Percentiles rank a stretch among this genome's conserved stretches.
Conservation (phyloP, 805 yeast species). For the Candida dendrica region DNA sequence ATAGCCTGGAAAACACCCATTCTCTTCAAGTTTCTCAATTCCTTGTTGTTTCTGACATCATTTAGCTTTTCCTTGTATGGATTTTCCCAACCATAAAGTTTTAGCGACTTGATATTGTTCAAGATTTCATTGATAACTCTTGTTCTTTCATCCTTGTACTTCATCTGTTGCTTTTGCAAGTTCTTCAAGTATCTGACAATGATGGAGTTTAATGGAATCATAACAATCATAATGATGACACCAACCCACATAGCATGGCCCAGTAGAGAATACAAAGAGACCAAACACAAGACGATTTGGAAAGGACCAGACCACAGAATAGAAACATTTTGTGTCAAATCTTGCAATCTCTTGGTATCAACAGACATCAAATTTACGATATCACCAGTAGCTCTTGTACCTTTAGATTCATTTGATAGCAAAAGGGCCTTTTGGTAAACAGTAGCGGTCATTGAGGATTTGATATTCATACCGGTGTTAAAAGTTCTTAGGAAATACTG, state of each 20-base stretch:
- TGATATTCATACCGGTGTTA: conserved; percentile 71
- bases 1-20: conserved; percentile 70
- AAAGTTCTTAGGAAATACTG: conserved; percentile 73
- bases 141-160: conserved; percentile 85
- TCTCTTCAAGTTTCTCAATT: conserved; percentile 64
- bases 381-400: conserved; percentile 78
- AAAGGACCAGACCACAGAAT: conserved; percentile 91
- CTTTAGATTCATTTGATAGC: conserved; percentile 65
- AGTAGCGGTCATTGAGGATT: conserved; percentile 58
- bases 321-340: conserved; percentile 69
- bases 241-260: conserved; percentile 98
- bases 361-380: conserved; percentile 93
- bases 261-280: conserved; percentile 61
- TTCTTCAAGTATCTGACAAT: conserved; percentile 62
- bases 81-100: conserved; percentile 91
- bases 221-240: conserved; percentile 64
- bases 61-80: conserved; percentile 72
- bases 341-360: conserved; percentile 85
- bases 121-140: conserved; percentile 82
- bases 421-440: conserved; percentile 63
- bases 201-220: conserved; percentile 73
- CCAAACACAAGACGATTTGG: conserved; percentile 71
- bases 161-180: conserved; percentile 83
- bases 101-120: conserved; percentile 86
- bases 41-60: conserved; percentile 82